phyloP scores from a whole-genome alignment of 2,329 filamentous ascomycete genomes.

The Fusarium heterosporum region DNA sequence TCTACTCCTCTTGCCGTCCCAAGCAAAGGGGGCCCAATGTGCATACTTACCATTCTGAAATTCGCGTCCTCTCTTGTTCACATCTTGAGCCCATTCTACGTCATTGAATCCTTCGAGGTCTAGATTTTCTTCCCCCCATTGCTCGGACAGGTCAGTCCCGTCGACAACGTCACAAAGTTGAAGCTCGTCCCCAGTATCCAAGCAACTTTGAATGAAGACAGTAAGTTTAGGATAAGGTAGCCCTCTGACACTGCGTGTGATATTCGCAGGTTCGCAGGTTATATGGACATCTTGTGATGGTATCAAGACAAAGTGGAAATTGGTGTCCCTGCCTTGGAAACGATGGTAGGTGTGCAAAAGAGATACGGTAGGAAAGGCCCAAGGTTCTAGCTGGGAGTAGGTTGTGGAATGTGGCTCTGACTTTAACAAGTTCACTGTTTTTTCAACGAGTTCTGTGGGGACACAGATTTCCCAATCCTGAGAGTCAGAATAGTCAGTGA shows the following conservation, averaged over 20 bases:
- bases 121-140: not conserved
- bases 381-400: accelerated
- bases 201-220: not conserved
- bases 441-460: not conserved
- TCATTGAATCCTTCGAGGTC: not conserved
- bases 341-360: not conserved
- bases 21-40: not conserved
- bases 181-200: not conserved
- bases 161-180: not conserved
- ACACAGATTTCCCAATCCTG: slow-evolving; percentile 10
- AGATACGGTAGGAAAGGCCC: not conserved
- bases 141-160: not conserved
- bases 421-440: not conserved
- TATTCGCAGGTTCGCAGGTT: not conserved
- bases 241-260: not conserved
- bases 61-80: not conserved
- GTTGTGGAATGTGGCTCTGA: not conserved
- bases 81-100: not conserved
- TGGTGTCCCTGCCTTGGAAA: accelerated
- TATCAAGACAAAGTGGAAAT: not conserved
- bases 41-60: not conserved
- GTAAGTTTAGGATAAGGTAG: not conserved
- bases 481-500: too few relatives aligned
- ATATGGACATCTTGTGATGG: not conserved
- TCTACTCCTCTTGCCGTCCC: not conserved